Conservation (phyloP, 106 monocot species). For the Dactylorhiza incarnata region DNA sequence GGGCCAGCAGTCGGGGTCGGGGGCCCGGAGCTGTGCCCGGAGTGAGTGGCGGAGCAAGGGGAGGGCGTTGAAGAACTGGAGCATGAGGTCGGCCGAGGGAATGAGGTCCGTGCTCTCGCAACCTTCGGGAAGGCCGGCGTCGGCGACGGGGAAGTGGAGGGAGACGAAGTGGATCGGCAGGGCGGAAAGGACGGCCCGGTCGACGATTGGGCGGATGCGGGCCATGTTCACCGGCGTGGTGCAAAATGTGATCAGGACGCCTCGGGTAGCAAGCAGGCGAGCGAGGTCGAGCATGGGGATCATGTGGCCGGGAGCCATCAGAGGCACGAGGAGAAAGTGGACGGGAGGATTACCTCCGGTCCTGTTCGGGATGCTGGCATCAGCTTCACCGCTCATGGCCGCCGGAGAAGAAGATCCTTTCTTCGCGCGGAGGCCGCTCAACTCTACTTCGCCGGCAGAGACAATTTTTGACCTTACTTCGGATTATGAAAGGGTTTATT, state of each 20-base stretch:
- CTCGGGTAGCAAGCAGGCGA: slow-evolving; percentile 1
- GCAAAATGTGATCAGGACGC: slow-evolving; percentile 3
- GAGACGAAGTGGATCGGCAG: slow-evolving; percentile 5
- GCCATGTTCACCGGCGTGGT: slow-evolving; percentile 13
- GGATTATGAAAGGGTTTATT: too few relatives aligned
- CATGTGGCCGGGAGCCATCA: slow-evolving; percentile 18
- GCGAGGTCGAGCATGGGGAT: slow-evolving; percentile 22
- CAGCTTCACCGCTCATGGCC: too few relatives aligned
- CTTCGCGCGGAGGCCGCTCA: too few relatives aligned
- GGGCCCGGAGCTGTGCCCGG: background rate
- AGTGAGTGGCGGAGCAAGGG: background rate
- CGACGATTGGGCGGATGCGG: background rate
- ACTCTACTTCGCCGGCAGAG: too few relatives aligned
- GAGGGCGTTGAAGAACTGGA: slow-evolving; percentile 8
- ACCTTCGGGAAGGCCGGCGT: slow-evolving; percentile 7
- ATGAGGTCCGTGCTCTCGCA: slow-evolving; percentile 14
- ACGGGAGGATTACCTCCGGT: too few relatives aligned
- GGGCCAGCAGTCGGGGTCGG: background rate
- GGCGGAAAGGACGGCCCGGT: background rate
- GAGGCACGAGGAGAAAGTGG: slow-evolving; percentile 19
- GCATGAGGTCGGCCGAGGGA: background rate
- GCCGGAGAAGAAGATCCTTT: too few relatives aligned
- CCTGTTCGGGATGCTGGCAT: too few relatives aligned
- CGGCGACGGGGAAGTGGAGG: background rate
- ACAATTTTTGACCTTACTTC: too few relatives aligned